Percentiles rank a stretch among this genome's conserved stretches.
Conservation (phyloP, 2,329 filamentous ascomycete genomes). For the Neoscytalidium dimidiatum region DNA sequence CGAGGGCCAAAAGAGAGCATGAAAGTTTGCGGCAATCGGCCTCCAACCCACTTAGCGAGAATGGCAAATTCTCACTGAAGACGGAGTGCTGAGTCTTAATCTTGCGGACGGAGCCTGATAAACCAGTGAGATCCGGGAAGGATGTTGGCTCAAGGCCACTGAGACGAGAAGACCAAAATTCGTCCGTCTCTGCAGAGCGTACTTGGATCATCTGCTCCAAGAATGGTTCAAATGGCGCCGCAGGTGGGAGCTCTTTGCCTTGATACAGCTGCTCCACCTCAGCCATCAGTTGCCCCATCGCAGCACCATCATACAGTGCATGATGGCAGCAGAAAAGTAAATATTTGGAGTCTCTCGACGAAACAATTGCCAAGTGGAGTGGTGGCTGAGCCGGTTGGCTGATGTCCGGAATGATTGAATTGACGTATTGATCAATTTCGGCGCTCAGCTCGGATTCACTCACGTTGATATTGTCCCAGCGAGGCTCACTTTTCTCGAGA, state of each 20-base stretch:
- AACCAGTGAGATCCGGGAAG: conserved; percentile 40
- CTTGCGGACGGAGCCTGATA: conserved; percentile 24
- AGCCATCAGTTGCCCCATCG: conserved; percentile 67
- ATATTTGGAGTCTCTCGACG: conserved; percentile 26
- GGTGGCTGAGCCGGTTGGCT: conserved; percentile 35
- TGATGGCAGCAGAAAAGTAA: conserved; percentile 68
- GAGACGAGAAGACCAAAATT: conserved; percentile 68
- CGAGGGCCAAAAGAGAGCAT: conserved; percentile 60
- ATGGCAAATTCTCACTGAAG: conserved; percentile 32
- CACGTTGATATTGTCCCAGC: conserved; percentile 39
- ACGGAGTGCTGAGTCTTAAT: conserved; percentile 1
- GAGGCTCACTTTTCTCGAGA: conserved; percentile 49
- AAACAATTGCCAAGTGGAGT: conserved; percentile 34
- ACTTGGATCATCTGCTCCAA: conserved; percentile 59
- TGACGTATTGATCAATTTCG: conserved; percentile 45
- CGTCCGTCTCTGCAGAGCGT: conserved; percentile 52
- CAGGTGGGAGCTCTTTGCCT: conserved; percentile 48
- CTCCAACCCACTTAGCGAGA: conserved; percentile 28
- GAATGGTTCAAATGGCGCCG: conserved; percentile 64
- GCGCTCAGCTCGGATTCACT: conserved; percentile 33
- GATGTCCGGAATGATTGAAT: conserved; percentile 52
- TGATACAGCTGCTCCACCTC: conserved; percentile 67
- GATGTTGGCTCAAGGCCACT: conserved; percentile 50
- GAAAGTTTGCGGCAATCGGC: conserved; percentile 29
- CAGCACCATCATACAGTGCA: conserved; percentile 82